Conservation (phyloP, 1,139 yeast species). For the Lodderomyces beijingensis region DNA sequence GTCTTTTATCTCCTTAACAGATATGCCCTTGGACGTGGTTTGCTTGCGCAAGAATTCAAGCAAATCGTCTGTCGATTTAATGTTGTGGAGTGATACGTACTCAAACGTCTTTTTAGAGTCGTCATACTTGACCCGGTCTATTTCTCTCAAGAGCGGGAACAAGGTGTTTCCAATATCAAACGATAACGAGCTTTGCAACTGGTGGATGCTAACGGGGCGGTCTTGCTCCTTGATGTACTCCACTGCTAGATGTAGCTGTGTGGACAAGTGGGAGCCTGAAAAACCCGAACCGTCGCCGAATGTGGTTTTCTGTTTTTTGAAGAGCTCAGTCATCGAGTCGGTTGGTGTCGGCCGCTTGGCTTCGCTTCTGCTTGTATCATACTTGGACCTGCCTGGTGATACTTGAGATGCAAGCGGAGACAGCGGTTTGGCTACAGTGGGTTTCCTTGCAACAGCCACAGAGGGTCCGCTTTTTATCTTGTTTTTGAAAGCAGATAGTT, state of each 20-base stretch:
- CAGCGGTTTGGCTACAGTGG: conserved; percentile 13
- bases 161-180: conserved; percentile 47
- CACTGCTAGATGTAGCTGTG: conserved; percentile 81
- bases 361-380: not conserved
- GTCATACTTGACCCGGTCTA: conserved; percentile 70
- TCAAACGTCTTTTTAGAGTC: conserved; percentile 62
- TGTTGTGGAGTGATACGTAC: conserved; percentile 85
- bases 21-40: conserved; percentile 81
- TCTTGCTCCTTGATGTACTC: conserved; percentile 75
- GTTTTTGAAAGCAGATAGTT: conserved; percentile 46
- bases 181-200: conserved; percentile 57
- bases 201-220: conserved; percentile 59
- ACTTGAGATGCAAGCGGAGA: conserved; percentile 2
- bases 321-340: conserved; percentile 32
- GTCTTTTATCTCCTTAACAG: conserved; percentile 86
- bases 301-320: conserved; percentile 33
- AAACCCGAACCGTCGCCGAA: conserved; percentile 39
- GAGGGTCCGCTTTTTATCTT: conserved; percentile 47
- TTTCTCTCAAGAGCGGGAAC: conserved; percentile 65
- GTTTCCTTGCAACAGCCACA: conserved; percentile 32
- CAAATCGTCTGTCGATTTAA: conserved; percentile 74
- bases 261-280: conserved; percentile 63
- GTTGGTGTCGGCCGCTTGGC: conserved; percentile 14
- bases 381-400: not conserved
- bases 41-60: conserved; percentile 72